Evolutionary conservation across 257 asterid species (phyloP).

Genomic region (Petrea volubilis): DNA sequence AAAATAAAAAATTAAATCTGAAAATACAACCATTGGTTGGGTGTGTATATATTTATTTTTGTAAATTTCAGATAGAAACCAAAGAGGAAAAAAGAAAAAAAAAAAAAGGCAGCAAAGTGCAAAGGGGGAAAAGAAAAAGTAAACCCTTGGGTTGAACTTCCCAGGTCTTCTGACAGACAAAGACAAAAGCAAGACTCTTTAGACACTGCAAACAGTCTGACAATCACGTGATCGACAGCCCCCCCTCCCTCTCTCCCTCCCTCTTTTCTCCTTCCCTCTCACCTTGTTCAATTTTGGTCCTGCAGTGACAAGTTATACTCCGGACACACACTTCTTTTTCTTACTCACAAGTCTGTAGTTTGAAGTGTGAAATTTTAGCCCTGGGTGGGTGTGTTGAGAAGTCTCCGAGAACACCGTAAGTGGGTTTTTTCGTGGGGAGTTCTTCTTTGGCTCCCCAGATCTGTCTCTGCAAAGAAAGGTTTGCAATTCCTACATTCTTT

Average conservation of each 20-base stretch:
- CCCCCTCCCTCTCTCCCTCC: background rate
- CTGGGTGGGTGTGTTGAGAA: slow-evolving; percentile 19
- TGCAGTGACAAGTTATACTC: slow-evolving; percentile 11
- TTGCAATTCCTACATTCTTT: background rate
- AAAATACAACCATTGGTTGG: too few species aligned
- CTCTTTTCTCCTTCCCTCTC: slow-evolving; percentile 23
- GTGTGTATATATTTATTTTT: too few species aligned
- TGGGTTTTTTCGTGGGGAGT: slow-evolving; percentile 20
- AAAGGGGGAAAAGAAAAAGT: background rate
- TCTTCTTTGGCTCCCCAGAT: slow-evolving; percentile 33
- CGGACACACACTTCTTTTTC: slow-evolving; percentile 28
- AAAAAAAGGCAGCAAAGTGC: background rate
- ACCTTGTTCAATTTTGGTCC: slow-evolving; percentile 25
- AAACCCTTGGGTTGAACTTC: slow-evolving; percentile 18
- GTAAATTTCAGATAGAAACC: background rate
- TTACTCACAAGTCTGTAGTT: slow-evolving; percentile 7
- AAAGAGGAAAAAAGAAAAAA: background rate
- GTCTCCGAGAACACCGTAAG: background rate
- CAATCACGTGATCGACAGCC: slow-evolving; percentile 77
- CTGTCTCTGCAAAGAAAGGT: slow-evolving; percentile 29
- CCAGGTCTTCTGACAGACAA: slow-evolving; percentile 38
- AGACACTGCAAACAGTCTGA: slow-evolving; percentile 43
- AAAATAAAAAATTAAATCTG: too few species aligned
- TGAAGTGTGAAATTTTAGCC: slow-evolving; percentile 11
- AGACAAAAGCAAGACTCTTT: slow-evolving; percentile 39